Evolutionary conservation across 768 basidiomycete species (phyloP).

Genomic region (Boletus pseudo-olivaceus): DNA sequence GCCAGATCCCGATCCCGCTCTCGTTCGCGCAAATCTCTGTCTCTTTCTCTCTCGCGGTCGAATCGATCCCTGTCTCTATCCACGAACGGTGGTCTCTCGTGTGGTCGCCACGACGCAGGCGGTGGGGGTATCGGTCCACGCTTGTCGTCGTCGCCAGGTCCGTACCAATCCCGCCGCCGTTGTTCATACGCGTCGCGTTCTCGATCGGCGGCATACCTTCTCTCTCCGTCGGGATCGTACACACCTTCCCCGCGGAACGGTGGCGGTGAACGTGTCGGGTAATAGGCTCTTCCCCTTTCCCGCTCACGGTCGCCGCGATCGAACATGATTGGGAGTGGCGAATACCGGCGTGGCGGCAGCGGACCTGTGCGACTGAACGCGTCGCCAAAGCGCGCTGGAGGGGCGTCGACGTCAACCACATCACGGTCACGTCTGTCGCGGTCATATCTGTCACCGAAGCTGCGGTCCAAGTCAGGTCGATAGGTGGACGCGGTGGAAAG

Average conservation of each 20-base stretch:
- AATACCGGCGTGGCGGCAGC: constrained; percentile 14
- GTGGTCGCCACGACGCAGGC: constrained; percentile 26
- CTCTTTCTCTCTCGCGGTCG: constrained; percentile 36
- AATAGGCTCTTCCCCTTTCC: constrained; percentile 28
- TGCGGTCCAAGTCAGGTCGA: constrained; percentile 39
- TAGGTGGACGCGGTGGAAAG: constrained; percentile 25
- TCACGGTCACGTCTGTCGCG: constrained; percentile 39
- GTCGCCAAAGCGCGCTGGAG: constrained; percentile 35
- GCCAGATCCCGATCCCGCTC: constrained; percentile 25
- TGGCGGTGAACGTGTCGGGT: constrained; percentile 32
- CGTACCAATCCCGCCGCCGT: constrained; percentile 30
- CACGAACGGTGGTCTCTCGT: constrained; percentile 32
- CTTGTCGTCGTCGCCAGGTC: constrained; percentile 41
- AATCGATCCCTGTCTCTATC: constrained; percentile 39
- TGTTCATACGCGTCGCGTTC: constrained; percentile 32
- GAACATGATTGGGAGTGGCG: constrained; percentile 31
- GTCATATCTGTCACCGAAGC: constrained; percentile 29
- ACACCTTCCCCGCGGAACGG: constrained; percentile 23
- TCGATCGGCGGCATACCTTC: constrained; percentile 29
- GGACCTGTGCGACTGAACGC: constrained; percentile 20
- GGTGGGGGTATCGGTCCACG: constrained; percentile 15
- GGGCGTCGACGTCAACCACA: constrained; percentile 33
- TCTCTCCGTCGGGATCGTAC: constrained; percentile 34
- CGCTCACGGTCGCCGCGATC: constrained; percentile 34
- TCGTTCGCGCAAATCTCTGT: constrained; percentile 31